Evolutionary conservation across 2,329 filamentous ascomycete species (phyloP).

Genomic region (Colletotrichum neosansevieriae): DNA sequence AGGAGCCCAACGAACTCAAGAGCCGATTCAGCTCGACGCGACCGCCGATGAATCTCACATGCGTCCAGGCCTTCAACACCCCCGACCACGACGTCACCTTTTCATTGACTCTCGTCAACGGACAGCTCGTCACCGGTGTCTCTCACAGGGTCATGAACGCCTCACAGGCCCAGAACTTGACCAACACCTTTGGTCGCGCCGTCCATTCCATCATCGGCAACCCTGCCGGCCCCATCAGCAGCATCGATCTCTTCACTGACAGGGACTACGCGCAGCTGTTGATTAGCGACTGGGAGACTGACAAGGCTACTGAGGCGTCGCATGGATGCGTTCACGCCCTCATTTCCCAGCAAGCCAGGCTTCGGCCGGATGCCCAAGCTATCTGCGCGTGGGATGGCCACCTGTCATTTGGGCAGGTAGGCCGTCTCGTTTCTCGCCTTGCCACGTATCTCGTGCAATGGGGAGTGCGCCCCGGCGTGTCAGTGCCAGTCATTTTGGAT

Average conservation of each 20-base stretch:
- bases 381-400: constrained; percentile 60
- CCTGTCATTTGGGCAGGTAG: constrained; percentile 56
- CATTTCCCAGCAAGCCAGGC: constrained; percentile 54
- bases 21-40: constrained; percentile 48
- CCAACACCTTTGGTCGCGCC: constrained; percentile 65
- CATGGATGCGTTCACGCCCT: constrained; percentile 59
- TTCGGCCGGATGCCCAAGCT: constrained; percentile 55
- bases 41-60: constrained; percentile 48
- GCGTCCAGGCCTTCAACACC: constrained; percentile 55
- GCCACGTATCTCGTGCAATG: constrained; percentile 61
- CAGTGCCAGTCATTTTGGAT: constrained; percentile 76
- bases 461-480: constrained; percentile 63
- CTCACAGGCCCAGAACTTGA: constrained; percentile 60
- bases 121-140: constrained; percentile 58
- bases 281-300: constrained; percentile 62
- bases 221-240: constrained; percentile 55
- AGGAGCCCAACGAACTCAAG: constrained; percentile 52
- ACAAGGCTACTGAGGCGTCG: constrained; percentile 53
- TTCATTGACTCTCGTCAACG: constrained; percentile 56
- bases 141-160: constrained; percentile 57
- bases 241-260: constrained; percentile 66
- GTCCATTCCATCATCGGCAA: constrained; percentile 59
- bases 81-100: constrained; percentile 62
- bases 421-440: constrained; percentile 53
- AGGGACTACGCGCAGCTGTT: constrained; percentile 66